phyloP scores from a whole-genome alignment of 495 filamentous ascomycete genomes.

The Aspergillus ostianus region DNA sequence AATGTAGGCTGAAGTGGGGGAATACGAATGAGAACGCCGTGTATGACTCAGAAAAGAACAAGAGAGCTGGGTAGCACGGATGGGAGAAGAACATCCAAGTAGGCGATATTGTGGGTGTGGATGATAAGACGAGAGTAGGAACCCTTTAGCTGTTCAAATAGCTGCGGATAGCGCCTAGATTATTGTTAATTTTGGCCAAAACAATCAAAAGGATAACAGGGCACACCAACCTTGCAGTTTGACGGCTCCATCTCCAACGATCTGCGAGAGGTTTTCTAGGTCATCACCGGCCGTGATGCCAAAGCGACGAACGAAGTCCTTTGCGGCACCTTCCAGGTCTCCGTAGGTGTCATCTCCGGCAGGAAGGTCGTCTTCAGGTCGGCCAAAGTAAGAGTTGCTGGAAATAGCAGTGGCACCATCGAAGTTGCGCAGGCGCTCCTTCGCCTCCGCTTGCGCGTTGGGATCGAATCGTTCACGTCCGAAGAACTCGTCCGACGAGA shows the following conservation, averaged over 20 bases:
- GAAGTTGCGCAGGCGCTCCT: slow-evolving; percentile 81
- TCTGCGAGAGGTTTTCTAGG: slow-evolving; percentile 78
- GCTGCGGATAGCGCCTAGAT: slow-evolving; percentile 67
- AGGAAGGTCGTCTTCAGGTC: slow-evolving; percentile 67
- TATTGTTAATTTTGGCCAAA: slow-evolving; percentile 13
- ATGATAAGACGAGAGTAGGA: not conserved
- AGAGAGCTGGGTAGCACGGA: slow-evolving; percentile 17
- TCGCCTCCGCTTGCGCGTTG: slow-evolving; percentile 76
- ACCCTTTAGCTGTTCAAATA: slow-evolving; percentile 68
- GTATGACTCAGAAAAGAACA: slow-evolving; percentile 7
- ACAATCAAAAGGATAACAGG: not conserved
- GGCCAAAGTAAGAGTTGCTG: slow-evolving; percentile 94
- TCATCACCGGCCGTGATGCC: slow-evolving; percentile 95
- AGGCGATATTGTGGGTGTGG: slow-evolving; percentile 1
- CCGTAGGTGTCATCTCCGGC: slow-evolving; percentile 69
- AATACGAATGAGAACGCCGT: slow-evolving; percentile 18
- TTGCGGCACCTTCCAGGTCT: slow-evolving; percentile 85
- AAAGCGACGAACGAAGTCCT: slow-evolving; percentile 91
- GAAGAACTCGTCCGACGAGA: slow-evolving; percentile 98
- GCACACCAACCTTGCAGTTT: slow-evolving; percentile 67
- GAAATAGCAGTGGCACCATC: slow-evolving; percentile 91
- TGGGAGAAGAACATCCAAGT: slow-evolving; percentile 11
- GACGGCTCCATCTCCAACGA: slow-evolving; percentile 80
- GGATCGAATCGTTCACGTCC: slow-evolving; percentile 85
- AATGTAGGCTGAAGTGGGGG: slow-evolving; percentile 8